Evolutionary conservation across 441 rosid genomes (phyloP).

Genomic region (Pelargonium australe): DNA sequence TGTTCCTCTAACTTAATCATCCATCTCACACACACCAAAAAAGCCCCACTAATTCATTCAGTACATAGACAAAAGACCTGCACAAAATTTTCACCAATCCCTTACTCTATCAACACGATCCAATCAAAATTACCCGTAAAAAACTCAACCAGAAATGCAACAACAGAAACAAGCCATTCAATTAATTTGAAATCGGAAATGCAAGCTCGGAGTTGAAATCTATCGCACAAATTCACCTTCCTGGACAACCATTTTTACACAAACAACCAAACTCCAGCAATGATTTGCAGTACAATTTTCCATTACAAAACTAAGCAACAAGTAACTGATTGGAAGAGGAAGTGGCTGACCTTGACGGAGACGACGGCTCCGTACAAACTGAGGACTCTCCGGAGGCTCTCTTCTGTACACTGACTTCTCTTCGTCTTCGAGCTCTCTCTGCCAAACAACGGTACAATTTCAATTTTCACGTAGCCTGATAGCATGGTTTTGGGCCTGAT

Average conservation of each 20-base stretch:
- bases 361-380: constrained; percentile 52
- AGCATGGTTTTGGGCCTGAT: too few relatives aligned
- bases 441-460: too few relatives aligned
- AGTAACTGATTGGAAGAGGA: not conserved
- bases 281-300: too few relatives aligned
- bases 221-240: too few relatives aligned
- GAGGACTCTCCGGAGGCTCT: constrained; percentile 54
- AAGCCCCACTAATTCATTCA: not conserved
- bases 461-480: too few relatives aligned
- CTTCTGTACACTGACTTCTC: constrained; percentile 26
- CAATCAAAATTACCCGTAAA: too few relatives aligned
- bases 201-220: too few relatives aligned
- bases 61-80: not conserved
- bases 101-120: not conserved
- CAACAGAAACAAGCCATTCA: too few relatives aligned
- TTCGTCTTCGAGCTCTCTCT: too few relatives aligned
- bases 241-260: not conserved
- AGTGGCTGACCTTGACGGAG: constrained; percentile 52
- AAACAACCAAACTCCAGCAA: not conserved
- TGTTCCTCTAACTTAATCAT: not conserved
- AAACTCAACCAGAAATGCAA: too few relatives aligned
- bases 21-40: not conserved
- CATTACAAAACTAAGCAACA: not conserved
- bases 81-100: not conserved
- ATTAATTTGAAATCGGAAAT: too few relatives aligned